Percentiles rank a stretch among this genome's conserved stretches.
These are phyloP conservation scores for Avena sativa DNA, from an alignment of 176 grass and related monocot species.

Conservation along the genomic window DNA sequence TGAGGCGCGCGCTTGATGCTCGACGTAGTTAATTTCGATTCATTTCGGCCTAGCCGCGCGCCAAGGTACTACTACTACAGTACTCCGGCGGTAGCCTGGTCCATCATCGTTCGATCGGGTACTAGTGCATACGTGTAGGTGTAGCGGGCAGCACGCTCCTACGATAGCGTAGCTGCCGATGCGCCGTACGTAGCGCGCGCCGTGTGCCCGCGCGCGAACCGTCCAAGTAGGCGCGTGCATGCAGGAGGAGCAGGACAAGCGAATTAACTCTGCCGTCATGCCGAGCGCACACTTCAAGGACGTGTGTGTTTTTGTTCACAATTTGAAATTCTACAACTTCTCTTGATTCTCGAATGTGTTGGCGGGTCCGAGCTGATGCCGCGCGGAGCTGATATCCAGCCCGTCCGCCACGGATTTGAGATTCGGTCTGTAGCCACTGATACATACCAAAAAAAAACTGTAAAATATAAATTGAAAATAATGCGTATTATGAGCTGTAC, in stretches of 20 bases:
- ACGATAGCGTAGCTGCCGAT: constrained; percentile 8
- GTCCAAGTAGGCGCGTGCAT: background rate
- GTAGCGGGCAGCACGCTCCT: background rate
- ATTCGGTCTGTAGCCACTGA: too few relatives aligned
- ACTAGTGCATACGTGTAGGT: background rate
- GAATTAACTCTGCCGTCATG: background rate
- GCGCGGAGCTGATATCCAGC: too few relatives aligned
- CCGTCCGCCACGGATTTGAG: too few relatives aligned
- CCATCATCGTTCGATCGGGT: background rate
- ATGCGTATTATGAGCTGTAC: too few relatives aligned
- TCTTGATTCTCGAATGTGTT: background rate
- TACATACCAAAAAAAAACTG: too few relatives aligned
- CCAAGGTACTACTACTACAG: too few relatives aligned
- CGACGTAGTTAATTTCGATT: too few relatives aligned
- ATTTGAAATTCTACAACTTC: background rate
- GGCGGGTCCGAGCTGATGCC: too few relatives aligned
- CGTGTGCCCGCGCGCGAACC: constrained; percentile 2
- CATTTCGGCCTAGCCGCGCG: too few relatives aligned
- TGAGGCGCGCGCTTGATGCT: too few relatives aligned
- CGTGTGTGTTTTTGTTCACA: background rate
- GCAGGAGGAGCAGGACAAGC: background rate
- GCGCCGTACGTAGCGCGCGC: background rate
- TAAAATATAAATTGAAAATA: too few relatives aligned
- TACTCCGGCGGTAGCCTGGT: too few relatives aligned
- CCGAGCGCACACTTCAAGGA: background rate